A percentile compares a stretch with the other conserved stretches of the same genome.
Evolutionary conservation across 306 rosid genomes (phyloP).

Genomic region (Lathyrus oleraceus): DNA sequence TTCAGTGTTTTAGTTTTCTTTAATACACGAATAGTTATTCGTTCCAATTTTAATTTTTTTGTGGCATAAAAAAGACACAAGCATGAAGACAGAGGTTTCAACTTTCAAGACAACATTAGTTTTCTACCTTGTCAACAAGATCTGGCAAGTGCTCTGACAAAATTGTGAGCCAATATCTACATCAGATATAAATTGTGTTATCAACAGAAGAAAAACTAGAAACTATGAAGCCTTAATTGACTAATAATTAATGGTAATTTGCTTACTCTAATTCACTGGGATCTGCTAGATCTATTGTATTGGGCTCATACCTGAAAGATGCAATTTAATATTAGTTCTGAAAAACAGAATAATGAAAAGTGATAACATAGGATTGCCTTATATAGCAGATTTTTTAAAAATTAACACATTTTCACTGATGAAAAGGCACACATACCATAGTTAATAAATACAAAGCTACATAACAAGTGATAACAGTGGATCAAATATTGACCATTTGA

Average conservation of each 20-base stretch:
- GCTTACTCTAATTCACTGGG: constrained; percentile 87
- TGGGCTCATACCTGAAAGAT: constrained; percentile 86
- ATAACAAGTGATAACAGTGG: constrained; percentile 10
- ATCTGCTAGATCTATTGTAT: constrained; percentile 91
- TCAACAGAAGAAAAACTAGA: constrained; percentile 26
- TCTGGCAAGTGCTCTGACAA: constrained; percentile 84
- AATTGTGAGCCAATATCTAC: constrained; percentile 92
- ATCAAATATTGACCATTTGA: constrained; percentile 25
- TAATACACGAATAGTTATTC: constrained; percentile 1
- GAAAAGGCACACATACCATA: constrained; percentile 18
- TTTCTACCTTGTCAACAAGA: constrained; percentile 84
- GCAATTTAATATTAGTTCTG: constrained; percentile 25
- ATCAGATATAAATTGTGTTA: constrained; percentile 36
- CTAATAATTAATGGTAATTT: constrained; percentile 22
- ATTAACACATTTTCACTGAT: background rate
- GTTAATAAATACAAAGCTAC: background rate
- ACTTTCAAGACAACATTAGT: constrained; percentile 28
- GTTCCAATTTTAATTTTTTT: constrained; percentile 16
- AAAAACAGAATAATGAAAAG: constrained; percentile 7
- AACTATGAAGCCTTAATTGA: constrained; percentile 9
- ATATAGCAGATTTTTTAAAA: background rate
- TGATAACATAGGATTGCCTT: background rate
- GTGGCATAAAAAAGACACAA: background rate
- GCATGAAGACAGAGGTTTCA: constrained; percentile 4
- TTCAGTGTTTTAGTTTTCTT: constrained; percentile 8